Percentiles rank a stretch among this genome's conserved stretches.
Evolutionary conservation across 192 early-diverging fungal species (phyloP).

Genomic region (Backusella sp.): DNA sequence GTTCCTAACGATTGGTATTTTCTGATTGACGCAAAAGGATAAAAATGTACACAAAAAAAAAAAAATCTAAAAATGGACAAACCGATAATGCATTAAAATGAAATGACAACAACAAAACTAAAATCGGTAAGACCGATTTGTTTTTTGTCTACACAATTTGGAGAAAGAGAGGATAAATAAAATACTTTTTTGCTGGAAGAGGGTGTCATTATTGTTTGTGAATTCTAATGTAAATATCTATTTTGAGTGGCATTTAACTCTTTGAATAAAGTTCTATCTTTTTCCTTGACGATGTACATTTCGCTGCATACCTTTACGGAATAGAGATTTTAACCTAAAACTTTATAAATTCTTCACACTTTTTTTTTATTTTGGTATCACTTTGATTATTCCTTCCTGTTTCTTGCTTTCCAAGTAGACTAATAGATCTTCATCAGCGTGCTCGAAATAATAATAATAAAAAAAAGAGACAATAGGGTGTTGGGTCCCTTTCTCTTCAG

Average conservation of each 20-base stretch:
- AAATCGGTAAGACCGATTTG: neutral
- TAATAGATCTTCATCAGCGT: too few species aligned
- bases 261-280: neutral
- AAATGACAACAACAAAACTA: neutral
- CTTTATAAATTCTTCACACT: neutral
- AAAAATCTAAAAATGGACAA: neutral
- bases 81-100: neutral
- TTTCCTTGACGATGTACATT: neutral
- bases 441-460: too few species aligned
- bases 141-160: neutral
- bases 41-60: neutral
- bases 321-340: neutral
- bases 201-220: neutral
- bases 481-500: too few species aligned
- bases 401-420: too few species aligned
- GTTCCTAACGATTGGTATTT: neutral
- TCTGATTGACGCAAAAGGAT: too few species aligned
- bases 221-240: neutral
- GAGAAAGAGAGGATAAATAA: too few species aligned
- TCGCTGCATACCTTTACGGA: neutral
- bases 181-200: neutral
- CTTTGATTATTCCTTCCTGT: neutral
- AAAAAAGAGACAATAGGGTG: too few species aligned
- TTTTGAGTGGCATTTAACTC: neutral
- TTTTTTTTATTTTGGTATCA: neutral